A percentile compares a stretch with the other conserved stretches of the same genome.
Evolutionary conservation across 208 protist genomes (phyloP).

Genomic region (Polymyxa betae): DNA sequence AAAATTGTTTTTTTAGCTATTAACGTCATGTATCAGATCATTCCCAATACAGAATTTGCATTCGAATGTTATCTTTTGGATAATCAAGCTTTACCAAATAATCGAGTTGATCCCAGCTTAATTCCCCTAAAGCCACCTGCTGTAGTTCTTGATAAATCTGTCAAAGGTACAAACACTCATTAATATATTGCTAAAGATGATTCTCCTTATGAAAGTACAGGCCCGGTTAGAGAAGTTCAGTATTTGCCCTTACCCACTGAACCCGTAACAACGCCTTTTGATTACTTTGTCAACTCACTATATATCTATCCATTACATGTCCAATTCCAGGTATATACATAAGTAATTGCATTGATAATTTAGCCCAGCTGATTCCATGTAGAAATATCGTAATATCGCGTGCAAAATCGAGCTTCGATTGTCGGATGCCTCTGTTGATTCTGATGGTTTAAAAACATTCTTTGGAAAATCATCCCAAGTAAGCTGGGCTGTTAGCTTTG

Average conservation of each 20-base stretch:
- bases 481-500: background rate
- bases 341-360: background rate
- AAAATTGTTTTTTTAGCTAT: background rate
- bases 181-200: too few species aligned
- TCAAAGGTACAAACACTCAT: background rate
- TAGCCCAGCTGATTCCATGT: background rate
- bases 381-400: background rate
- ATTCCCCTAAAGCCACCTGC: background rate
- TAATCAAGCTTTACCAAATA: background rate
- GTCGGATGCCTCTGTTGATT: background rate
- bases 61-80: background rate
- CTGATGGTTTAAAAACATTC: background rate
- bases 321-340: background rate
- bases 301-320: background rate
- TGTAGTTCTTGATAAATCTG: background rate
- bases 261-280: background rate
- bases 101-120: background rate
- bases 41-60: background rate
- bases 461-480: constrained; percentile 4
- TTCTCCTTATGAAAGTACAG: too few species aligned
- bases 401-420: background rate
- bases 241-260: constrained; percentile 3
- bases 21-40: background rate
- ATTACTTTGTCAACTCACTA: background rate
- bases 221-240: background rate